Conservation (phyloP, 2,329 filamentous ascomycete genomes). For the Alternaria sp. region DNA sequence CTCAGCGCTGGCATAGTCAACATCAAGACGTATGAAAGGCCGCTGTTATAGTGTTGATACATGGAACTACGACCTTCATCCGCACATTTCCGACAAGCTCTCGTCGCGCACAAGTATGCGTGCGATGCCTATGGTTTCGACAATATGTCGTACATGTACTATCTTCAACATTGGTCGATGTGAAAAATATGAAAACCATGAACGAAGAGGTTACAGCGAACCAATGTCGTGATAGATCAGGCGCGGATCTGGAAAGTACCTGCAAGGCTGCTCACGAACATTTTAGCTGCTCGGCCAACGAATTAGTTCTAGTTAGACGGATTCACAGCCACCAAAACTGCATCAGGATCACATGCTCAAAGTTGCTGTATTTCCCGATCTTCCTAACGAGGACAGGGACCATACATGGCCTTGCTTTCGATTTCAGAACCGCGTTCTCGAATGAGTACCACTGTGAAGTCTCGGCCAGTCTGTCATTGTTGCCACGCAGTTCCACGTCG, state of each 20-base stretch:
- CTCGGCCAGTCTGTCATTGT: neutral
- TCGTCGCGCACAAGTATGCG: neutral
- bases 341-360: neutral
- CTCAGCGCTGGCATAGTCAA: neutral
- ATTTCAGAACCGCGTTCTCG: neutral
- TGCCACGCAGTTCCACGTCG: neutral
- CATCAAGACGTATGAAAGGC: neutral
- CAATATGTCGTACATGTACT: neutral
- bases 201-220: neutral
- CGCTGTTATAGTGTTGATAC: neutral
- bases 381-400: neutral
- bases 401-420: neutral
- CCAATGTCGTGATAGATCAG: neutral
- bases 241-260: neutral
- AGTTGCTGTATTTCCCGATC: neutral
- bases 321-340: neutral
- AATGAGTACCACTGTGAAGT: neutral
- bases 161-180: neutral
- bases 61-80: neutral
- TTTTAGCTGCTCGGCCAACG: neutral
- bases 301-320: neutral
- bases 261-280: neutral
- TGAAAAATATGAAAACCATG: neutral
- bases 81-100: neutral
- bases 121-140: neutral